Base-by-base conservation (phyloP, 148 eudicot species). In the Beta vulgaris region DNA sequence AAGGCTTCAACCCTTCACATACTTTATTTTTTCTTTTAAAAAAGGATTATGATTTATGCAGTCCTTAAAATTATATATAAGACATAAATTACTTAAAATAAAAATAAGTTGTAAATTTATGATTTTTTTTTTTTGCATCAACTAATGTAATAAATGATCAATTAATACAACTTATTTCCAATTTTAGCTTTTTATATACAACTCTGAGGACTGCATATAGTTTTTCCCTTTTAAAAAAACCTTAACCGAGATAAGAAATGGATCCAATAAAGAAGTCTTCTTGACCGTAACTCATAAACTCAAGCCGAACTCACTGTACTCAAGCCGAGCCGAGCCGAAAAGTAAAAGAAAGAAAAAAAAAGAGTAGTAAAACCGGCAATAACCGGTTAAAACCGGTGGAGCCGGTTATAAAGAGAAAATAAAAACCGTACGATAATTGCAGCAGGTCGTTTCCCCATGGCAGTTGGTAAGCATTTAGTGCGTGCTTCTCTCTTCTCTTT, bases 381-480 rank as follows among this genome's bases (percentile, higher is more conserved):
- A 82, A 74, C 82, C 82, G 80, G 84, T 81, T 7, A 54, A 54
- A 28, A 29, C 21, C 3, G 72, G 84, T 66, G 60, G 73, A 73
- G 51, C 85, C 85, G 80, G 88, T 81, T 23, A 75, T 74, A 68
- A 77, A 63, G 80, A 54, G 32, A 53, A 32, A 64, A n/a, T n/a
- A n/a, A 43, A 54, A 57, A 71, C 79, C 79, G 81, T 81, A 83
- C 83, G 75, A 67, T 77, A 57, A 78, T 64, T 57, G 63, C 31
- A 72, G 81, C 78, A 81, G 81, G 83, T 88, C 81, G 83, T 84
- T 82, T n/a, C n/a, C 76, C 80, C 81, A 79, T 81, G 86, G 91
- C 88, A 86, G 91, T 88, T 89, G 91, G 87, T 84, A 82, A 80
- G 96, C 92, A 91, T 91, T 91, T 88, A 88, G 59, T 88, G 82